Base-by-base conservation (phyloP, 257 asterid species). In the Solanum bulbocastanum region DNA sequence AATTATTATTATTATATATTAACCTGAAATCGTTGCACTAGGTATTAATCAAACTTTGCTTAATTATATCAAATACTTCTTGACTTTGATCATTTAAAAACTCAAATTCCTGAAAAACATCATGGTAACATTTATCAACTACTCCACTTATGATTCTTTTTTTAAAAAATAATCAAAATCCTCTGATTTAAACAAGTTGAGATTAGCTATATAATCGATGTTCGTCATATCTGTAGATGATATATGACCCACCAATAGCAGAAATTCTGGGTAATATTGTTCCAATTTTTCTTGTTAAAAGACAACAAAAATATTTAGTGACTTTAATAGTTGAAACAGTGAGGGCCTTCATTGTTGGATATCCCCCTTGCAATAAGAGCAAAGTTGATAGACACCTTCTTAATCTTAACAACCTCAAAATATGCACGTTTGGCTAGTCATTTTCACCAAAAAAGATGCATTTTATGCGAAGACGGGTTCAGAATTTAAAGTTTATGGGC, bases 331-430 rank as follows among this genome's bases (percentile, higher is more conserved):
- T 87, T 86, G 68, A 85, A 83, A 49, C n/a, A 65, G 5, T 27
- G 42, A 87, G 66, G 90, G 87, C 88, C 78, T 89, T 85, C 89
- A 87, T 83, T 92, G 93, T 91, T 87, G 60, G 89, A 81, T 74
- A 89, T 65, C 90, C 66, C 36, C 74, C 87, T 76, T 72, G 66
- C 66, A 58, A 58, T 58, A 58, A 58, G 66, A 58, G 66, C 2
- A 58, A 58, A 85, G 73, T 15, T 89, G 87, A 72, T 71, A 78
- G 90, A 93, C 86, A 81, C 84, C 27, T 25, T 56, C 85, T 32
- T 52, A 71, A 8, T 22, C 3, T 23, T 62, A 88, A 39, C 42
- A 46, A 87, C 46, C 71, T 82, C 86, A 49, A 82, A 49, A 82
- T 82, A 14, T 49, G 69, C 32, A 82, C 32, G 44, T 82, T 49